A percentile compares a stretch with the other conserved stretches of the same genome.
These are phyloP conservation scores for Sisymbrium irio DNA, from an alignment of 345 rosid genomes.

Conservation along the genomic window DNA sequence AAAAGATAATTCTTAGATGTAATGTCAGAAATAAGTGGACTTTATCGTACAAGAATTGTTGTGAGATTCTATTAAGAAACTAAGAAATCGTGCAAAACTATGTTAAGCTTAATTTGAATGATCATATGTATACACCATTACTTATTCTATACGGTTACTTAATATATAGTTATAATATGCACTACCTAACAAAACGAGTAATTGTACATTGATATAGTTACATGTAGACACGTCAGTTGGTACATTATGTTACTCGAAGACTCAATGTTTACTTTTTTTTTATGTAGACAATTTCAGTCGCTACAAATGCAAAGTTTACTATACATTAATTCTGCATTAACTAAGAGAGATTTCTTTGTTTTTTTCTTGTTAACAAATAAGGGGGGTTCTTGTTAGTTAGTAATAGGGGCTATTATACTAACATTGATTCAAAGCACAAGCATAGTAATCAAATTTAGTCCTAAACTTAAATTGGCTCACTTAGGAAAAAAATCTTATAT, in stretches of 20 bases:
- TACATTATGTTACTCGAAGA: not conserved
- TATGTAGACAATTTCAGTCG: not conserved
- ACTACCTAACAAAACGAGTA: not conserved
- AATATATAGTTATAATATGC: not conserved
- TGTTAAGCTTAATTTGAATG: not conserved
- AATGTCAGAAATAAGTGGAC: not conserved
- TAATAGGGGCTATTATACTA: not conserved
- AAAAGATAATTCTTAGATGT: no score
- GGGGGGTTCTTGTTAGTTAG: not conserved
- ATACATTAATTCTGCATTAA: not conserved
- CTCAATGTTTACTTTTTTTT: not conserved
- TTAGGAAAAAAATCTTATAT: not conserved
- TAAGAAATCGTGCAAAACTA: not conserved
- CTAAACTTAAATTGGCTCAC: slow-evolving; percentile 8
- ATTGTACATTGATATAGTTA: not conserved
- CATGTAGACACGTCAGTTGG: not conserved
- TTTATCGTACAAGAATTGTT: not conserved
- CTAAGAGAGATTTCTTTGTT: not conserved
- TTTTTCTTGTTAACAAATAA: no score
- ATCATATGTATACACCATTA: not conserved
- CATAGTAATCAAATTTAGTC: slow-evolving; percentile 27
- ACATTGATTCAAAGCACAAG: slow-evolving; percentile 8
- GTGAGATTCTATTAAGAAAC: not conserved
- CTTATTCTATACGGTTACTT: not conserved
- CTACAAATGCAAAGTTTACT: not conserved